A percentile compares a stretch with the other conserved stretches of the same genome.
Evolutionary conservation across 176 grass and related monocot species (phyloP).

Genomic region (Echinochloa phyllopogon): DNA sequence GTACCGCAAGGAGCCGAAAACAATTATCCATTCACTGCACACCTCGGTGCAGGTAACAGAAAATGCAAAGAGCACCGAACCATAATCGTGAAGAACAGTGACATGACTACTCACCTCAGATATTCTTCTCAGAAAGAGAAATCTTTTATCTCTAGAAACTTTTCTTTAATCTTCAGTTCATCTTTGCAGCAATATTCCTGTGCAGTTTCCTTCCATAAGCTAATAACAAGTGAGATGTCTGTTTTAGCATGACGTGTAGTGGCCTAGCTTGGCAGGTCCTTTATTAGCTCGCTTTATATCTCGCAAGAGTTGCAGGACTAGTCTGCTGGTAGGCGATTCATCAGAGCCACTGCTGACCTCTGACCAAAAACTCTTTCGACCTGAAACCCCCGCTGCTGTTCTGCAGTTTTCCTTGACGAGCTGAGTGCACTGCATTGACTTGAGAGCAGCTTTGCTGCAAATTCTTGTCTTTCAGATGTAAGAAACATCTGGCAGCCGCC

Average conservation of each 20-base stretch:
- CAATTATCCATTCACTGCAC: slow-evolving; percentile 21
- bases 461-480: slow-evolving; percentile 20
- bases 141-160: not conserved
- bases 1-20: slow-evolving; percentile 41
- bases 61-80: not conserved
- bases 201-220: not conserved
- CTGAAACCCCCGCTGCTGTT: slow-evolving; percentile 30
- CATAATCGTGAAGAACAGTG: not conserved
- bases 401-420: slow-evolving; percentile 29
- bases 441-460: slow-evolving; percentile 19
- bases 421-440: slow-evolving; percentile 27
- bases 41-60: not conserved
- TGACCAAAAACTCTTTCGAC: slow-evolving; percentile 27
- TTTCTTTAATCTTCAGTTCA: not conserved
- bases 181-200: not conserved
- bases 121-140: not conserved
- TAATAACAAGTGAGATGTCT: not conserved
- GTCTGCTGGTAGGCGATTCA: not conserved
- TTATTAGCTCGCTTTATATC: slow-evolving; percentile 36
- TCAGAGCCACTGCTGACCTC: slow-evolving; percentile 22
- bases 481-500: not conserved
- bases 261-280: slow-evolving; percentile 6
- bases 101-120: slow-evolving; percentile 1
- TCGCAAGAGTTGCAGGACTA: not conserved
- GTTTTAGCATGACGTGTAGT: not conserved